phyloP scores from a whole-genome alignment of 345 rosid species.

The Eucalyptus cloeziana region DNA sequence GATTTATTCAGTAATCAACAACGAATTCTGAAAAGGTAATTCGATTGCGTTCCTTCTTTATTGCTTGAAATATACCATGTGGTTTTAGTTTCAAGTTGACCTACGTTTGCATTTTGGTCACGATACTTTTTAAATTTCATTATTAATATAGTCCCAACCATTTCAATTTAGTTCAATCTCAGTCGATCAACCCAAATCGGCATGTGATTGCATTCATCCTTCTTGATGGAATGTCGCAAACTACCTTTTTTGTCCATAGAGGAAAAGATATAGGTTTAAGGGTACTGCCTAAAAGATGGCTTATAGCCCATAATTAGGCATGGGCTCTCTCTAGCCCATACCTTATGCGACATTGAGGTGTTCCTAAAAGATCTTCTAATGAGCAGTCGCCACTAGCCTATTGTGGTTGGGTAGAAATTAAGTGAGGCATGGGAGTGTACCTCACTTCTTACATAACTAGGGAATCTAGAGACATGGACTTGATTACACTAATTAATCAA shows the following conservation, averaged over 20 bases:
- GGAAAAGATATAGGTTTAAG: no score
- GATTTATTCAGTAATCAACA: conserved; percentile 12
- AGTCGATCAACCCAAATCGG: neutral
- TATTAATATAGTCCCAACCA: neutral
- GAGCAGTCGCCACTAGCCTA: no score
- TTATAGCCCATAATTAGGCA: no score
- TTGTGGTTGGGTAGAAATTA: no score
- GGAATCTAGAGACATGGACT: no score
- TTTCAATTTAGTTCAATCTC: neutral
- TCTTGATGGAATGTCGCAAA: neutral
- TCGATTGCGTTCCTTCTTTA: neutral
- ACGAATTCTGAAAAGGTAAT: conserved; percentile 27
- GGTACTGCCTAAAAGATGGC: no score
- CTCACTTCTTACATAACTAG: fast-evolving
- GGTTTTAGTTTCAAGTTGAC: neutral
- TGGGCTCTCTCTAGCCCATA: no score
- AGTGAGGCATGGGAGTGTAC: no score
- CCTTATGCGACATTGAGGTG: no score
- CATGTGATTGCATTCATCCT: neutral
- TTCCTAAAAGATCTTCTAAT: no score
- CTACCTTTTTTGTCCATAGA: no score
- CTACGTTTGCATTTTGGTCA: neutral
- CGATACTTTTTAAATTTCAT: neutral
- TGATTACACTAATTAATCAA: no score
- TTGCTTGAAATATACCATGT: neutral